Conservation (phyloP, 192 early-diverging fungal genomes). For the Mortierella alpina region DNA sequence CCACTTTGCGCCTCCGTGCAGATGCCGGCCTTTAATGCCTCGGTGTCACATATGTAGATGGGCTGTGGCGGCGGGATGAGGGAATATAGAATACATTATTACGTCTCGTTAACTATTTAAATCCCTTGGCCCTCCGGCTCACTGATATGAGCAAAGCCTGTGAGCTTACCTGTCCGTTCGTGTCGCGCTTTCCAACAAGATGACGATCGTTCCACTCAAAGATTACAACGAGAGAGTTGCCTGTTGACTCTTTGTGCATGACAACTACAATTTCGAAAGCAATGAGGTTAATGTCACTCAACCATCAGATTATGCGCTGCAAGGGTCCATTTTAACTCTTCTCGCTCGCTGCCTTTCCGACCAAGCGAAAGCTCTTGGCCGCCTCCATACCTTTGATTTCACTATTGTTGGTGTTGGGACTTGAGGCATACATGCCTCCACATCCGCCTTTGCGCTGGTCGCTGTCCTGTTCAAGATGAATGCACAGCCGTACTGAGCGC, state of each 20-base stretch:
- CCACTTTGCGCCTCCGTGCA: constrained; percentile 64
- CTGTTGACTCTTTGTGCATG: constrained; percentile 46
- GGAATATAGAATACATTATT: neutral
- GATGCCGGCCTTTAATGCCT: constrained; percentile 62
- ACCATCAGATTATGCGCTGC: neutral
- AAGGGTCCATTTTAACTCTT: neutral
- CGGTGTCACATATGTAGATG: constrained; percentile 65
- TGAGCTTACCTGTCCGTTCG: constrained; percentile 15
- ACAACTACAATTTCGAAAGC: constrained; percentile 18
- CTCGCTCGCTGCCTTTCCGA: neutral
- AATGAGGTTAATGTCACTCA: neutral
- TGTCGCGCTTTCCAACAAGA: constrained; percentile 52
- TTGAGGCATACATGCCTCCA: constrained; percentile 37
- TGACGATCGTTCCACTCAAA: constrained; percentile 60
- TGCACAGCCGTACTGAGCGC: neutral
- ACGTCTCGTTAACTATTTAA: neutral
- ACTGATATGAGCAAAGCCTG: neutral
- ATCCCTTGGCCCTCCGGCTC: neutral
- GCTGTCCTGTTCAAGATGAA: constrained; percentile 14
- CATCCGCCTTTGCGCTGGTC: constrained; percentile 4
- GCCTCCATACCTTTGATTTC: constrained; percentile 29
- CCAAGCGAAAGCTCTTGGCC: no score
- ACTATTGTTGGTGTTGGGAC: constrained; percentile 22
- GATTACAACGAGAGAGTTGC: constrained; percentile 56
- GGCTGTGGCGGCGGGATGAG: constrained; percentile 17